Base-by-base conservation (phyloP, 108 stramenopile species). In the Cyclotella atomus region DNA sequence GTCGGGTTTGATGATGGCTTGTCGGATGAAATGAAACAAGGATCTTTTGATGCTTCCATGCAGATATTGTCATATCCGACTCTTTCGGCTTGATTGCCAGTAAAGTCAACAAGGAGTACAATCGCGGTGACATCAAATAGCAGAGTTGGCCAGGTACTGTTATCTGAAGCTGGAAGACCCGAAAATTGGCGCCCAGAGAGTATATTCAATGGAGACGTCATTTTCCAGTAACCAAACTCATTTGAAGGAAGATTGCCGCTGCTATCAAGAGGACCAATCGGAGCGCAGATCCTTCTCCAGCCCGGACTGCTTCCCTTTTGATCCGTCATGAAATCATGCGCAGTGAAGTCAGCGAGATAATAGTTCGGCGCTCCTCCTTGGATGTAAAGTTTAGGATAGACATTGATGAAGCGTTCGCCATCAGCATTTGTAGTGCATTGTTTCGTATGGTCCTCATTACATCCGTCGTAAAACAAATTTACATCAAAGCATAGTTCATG, bases 401-500 rank as follows among this genome's bases (percentile, higher is more conserved):
- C 23, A 21, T 52, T 23, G 5, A 52, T n/a, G 21, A 21, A 52
- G 21, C 24, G 24, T 23, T 23, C 21, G 24, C 21, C 23, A 23
- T 19, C n/a, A 52, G n/a, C n/a, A 23, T 52, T 52, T 23, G 21
- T 9, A 52, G n/a, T 52, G 52, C 52, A 52, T 21, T 23, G 21
- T 21, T 9, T 23, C 2, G 52, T 24, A 23, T 52, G 52, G 52
- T n/a, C n/a, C n/a, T n/a, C n/a, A n/a, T n/a, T n/a, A n/a, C 52
- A 52, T 3, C 52, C 52, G 24, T 52, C 52, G 24, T 52, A 23
- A 23, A 52, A 52, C 10, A 52, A 23, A 3, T 52, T 52, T 23
- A 52, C 52, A 23, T 52, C 52, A 23, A 52, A 52, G 52, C 52
- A 52, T 9, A 52, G 52, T 23, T 52, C 52, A 52, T 52, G 4